Base-by-base conservation (phyloP, 768 basidiomycete genomes). In the Roridomyces roridus region DNA sequence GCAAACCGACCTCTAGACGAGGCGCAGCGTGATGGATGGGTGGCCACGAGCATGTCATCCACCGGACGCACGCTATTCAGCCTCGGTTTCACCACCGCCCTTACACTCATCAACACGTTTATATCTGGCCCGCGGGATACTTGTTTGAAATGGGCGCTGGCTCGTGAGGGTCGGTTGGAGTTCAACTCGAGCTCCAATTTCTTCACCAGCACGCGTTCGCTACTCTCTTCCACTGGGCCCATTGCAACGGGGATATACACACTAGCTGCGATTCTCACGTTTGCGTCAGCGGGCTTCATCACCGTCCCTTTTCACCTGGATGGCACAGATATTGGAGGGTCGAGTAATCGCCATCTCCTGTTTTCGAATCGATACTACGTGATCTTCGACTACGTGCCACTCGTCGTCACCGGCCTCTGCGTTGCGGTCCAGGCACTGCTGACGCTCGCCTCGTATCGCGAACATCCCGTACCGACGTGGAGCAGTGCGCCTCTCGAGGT, bases 251-350 rank as follows among this genome's bases (percentile, higher is more conserved):
- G 17, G 7, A 17, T 18, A 11, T 48, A 48, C 14, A 36, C 36
- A 9, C 6, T 37, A 17, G 34, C 47, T 3, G 26, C 47, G 26
- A 29, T 48, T 7, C 31, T 48, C 26, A 48, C 36, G 31, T 48
- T 48, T 14, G 47, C 47, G 5, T 48, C 47, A 3, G 47, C 47
- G 12, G 47, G 35, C n/a, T 48, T 48, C n/a, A 48, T 48, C 23
- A 48, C 47, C 36, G 20, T 48, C 23, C 35, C 47, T 10, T 48
- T 48, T n/a, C 24, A 36, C 15, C 6, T 48, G 35, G 23, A 36
- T 15, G 47, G 39, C 23, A n/a, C n/a, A n/a, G 36, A 25, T 21
- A 48, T 48, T 5, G 23, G 31, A 7, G 47, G 47, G 9, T 24
- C 35, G 35, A 9, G 25, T 25, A 48, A 37, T n/a, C 47, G 47